Evolutionary conservation across 2,329 filamentous ascomycete species (phyloP).

Genomic region (Talaromyces verruculosus): DNA sequence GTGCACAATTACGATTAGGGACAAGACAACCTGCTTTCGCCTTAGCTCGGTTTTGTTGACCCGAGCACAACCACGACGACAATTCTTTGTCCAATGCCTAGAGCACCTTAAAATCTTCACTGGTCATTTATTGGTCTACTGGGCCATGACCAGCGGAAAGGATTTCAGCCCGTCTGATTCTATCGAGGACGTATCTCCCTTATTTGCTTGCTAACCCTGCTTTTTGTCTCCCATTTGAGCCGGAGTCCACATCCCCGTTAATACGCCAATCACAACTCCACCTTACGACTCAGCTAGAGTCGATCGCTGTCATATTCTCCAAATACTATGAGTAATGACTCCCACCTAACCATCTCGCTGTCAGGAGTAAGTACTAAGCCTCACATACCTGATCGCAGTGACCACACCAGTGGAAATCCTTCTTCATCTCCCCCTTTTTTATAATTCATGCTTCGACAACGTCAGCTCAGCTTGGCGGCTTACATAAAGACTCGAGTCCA

Average conservation of each 20-base stretch:
- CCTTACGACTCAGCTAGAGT: conserved; percentile 6
- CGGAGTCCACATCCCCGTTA: conserved; percentile 8
- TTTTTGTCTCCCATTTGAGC: not conserved
- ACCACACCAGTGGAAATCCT: not conserved
- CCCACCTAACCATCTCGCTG: not conserved
- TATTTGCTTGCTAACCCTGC: conserved; percentile 1
- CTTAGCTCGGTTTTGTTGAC: not conserved
- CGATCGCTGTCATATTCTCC: conserved; percentile 12
- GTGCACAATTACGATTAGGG: conserved; percentile 12
- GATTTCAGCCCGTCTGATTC: not conserved
- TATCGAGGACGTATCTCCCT: not conserved
- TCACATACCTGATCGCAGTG: conserved; percentile 8
- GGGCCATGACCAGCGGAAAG: conserved; percentile 7
- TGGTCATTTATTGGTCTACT: not conserved
- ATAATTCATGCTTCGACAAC: not conserved
- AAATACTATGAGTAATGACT: conserved; percentile 3
- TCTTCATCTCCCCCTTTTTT: conserved; percentile 11
- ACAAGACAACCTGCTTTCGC: conserved; percentile 1
- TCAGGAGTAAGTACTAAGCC: conserved; percentile 4
- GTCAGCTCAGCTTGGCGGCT: not conserved
- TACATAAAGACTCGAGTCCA: not conserved
- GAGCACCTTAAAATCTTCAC: conserved; percentile 5
- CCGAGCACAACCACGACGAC: not conserved
- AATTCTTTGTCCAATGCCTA: conserved; percentile 2
- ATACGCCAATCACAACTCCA: conserved; percentile 17